Conservation (phyloP, 139 green algal species). For the Parachlorella kessleri region DNA sequence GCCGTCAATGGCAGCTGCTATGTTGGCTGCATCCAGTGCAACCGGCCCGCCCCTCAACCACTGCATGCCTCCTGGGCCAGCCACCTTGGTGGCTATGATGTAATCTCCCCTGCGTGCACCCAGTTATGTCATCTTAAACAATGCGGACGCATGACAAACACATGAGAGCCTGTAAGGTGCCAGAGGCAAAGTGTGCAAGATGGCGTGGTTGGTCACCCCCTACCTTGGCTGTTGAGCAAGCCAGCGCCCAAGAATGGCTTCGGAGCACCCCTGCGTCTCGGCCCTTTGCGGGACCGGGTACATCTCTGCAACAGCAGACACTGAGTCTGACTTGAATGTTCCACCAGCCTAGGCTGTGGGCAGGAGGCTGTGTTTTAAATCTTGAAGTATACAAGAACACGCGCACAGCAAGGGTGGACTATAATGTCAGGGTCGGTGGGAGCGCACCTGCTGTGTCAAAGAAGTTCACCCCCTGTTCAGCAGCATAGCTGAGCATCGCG, state of each 20-base stretch:
- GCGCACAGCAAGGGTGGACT: too few relatives aligned
- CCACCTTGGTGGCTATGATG: conserved; percentile 77
- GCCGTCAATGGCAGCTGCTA: conserved; percentile 70
- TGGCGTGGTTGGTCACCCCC: too few relatives aligned
- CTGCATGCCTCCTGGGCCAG: conserved; percentile 80
- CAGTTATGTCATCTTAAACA: too few relatives aligned
- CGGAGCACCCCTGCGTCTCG: conserved; percentile 64
- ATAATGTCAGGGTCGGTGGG: too few relatives aligned
- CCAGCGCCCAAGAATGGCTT: conserved; percentile 62
- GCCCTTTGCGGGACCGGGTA: conserved; percentile 88
- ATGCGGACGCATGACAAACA: too few relatives aligned
- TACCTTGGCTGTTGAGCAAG: conserved; percentile 22
- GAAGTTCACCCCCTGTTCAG: conserved; percentile 77
- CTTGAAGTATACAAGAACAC: too few relatives aligned
- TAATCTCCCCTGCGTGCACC: conserved; percentile 27
- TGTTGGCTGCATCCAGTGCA: conserved; percentile 63
- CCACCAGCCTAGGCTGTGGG: too few relatives aligned
- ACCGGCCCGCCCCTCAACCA: conserved; percentile 81
- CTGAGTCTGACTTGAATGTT: too few relatives aligned
- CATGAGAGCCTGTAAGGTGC: too few relatives aligned
- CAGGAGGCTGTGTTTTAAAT: too few relatives aligned
- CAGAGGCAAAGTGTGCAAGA: too few relatives aligned
- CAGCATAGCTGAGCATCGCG: conserved; percentile 55
- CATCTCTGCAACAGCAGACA: conserved; percentile 9
- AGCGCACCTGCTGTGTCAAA: conserved; percentile 79